phyloP scores from a whole-genome alignment of 2,329 filamentous ascomycete genomes.

The Xylariaceae sp. region DNA sequence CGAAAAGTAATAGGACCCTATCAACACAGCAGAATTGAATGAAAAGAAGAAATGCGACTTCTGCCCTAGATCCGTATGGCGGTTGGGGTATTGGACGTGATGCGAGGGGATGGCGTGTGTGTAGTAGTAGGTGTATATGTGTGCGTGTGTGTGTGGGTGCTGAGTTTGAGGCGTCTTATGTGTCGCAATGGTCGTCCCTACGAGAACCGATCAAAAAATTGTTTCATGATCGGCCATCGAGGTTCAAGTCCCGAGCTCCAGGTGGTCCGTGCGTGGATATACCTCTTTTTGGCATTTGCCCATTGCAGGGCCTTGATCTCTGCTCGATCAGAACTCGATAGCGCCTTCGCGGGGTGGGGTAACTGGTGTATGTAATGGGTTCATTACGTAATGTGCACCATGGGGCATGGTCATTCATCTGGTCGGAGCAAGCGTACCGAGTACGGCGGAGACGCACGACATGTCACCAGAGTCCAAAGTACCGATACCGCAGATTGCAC shows the following conservation, averaged over 20 bases:
- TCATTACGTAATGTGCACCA: background rate
- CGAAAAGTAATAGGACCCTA: conserved; percentile 6
- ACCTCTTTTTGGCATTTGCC: too few species aligned
- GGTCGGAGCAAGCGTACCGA: too few species aligned
- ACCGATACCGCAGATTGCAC: background rate
- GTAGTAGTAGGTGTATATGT: conserved; percentile 1
- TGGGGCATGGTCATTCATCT: too few species aligned
- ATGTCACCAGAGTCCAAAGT: too few species aligned
- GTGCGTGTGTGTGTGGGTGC: background rate
- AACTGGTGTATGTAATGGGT: background rate
- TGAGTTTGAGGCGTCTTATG: background rate
- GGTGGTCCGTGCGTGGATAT: conserved; percentile 16
- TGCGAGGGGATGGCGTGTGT: too few species aligned
- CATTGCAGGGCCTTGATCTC: too few species aligned
- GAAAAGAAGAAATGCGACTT: conserved; percentile 1
- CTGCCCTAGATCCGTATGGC: background rate
- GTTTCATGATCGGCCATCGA: conserved; percentile 14
- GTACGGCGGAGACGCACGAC: too few species aligned
- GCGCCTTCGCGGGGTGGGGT: background rate
- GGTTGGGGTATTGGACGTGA: too few species aligned
- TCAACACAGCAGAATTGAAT: conserved; percentile 15
- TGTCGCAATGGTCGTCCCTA: conserved; percentile 17
- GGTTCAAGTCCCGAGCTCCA: background rate
- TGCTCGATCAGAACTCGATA: too few species aligned
- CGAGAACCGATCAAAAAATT: conserved; percentile 16